A percentile compares a stretch with the other conserved stretches of the same genome.
Conservation (phyloP, 495 filamentous ascomycete genomes). For the Articulospora tetracladia region DNA sequence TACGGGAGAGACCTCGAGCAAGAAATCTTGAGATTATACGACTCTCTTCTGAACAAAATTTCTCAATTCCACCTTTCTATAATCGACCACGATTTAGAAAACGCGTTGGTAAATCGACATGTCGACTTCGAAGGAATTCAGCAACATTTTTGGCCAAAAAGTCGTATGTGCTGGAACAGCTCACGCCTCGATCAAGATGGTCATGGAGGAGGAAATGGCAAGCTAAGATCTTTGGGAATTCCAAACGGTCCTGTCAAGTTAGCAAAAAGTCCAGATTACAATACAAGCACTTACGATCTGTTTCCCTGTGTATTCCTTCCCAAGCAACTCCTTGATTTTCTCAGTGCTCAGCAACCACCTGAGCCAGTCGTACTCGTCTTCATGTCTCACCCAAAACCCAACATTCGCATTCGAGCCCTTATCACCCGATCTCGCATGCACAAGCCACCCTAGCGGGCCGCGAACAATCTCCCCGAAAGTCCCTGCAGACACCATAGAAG, state of each 20-base stretch:
- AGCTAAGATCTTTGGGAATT: slow-evolving; percentile 35
- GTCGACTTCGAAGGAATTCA: slow-evolving; percentile 44
- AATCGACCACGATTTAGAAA: slow-evolving; percentile 31
- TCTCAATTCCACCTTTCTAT: slow-evolving; percentile 11
- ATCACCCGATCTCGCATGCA: slow-evolving; percentile 45
- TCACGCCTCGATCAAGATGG: slow-evolving; percentile 49
- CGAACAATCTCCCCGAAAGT: slow-evolving; percentile 24
- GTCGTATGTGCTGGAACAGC: slow-evolving; percentile 44
- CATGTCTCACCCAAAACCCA: slow-evolving; percentile 48
- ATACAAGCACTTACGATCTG: slow-evolving; percentile 40
- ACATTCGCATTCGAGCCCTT: slow-evolving; percentile 51
- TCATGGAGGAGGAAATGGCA: slow-evolving; percentile 56
- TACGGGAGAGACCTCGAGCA: background rate
- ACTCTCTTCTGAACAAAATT: background rate
- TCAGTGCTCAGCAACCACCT: slow-evolving; percentile 38
- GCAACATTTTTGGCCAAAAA: slow-evolving; percentile 55
- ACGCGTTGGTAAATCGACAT: slow-evolving; percentile 44
- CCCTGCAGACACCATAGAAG: background rate
- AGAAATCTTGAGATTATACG: background rate
- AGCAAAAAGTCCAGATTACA: slow-evolving; percentile 41
- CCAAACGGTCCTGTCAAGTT: slow-evolving; percentile 46
- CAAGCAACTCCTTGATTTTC: slow-evolving; percentile 31
- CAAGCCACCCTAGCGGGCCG: slow-evolving; percentile 30
- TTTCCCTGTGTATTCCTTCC: slow-evolving; percentile 31
- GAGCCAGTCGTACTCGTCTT: slow-evolving; percentile 49